Evolutionary conservation across 108 stramenopile genomes (phyloP).

Genomic region (Aurantiochytrium sp.): DNA sequence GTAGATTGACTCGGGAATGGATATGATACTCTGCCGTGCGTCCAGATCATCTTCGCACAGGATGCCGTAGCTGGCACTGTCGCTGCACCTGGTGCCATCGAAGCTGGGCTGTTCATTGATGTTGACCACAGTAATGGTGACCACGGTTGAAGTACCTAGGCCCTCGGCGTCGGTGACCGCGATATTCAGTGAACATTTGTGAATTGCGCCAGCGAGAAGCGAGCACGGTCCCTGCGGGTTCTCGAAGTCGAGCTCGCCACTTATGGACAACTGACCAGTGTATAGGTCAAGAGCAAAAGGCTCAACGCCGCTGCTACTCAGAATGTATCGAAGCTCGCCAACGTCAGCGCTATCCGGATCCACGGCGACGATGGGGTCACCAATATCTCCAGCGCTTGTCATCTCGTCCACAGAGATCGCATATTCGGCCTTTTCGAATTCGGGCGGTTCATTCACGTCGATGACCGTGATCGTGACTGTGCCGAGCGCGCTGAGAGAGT

Average conservation of each 20-base stretch:
- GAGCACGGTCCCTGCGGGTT: neutral
- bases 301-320: neutral
- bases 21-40: neutral
- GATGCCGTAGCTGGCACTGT: neutral
- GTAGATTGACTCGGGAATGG: neutral
- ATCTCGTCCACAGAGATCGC: neutral
- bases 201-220: neutral
- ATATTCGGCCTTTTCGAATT: neutral
- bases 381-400: neutral
- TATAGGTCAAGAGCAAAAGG: neutral
- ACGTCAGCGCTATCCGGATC: slow-evolving; percentile 15
- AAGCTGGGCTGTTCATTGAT: neutral
- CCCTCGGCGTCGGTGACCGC: neutral
- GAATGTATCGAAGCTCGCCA: neutral
- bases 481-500: neutral
- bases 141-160: neutral
- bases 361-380: neutral
- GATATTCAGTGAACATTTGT: neutral
- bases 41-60: no score
- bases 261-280: neutral
- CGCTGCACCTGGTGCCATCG: neutral
- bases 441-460: neutral
- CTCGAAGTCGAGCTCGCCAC: neutral
- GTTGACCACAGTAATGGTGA: neutral
- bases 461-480: neutral